Percentiles rank a stretch among this genome's conserved stretches.
phyloP scores from a whole-genome alignment of 768 basidiomycete species.

The Paxillus rubicundulus region DNA sequence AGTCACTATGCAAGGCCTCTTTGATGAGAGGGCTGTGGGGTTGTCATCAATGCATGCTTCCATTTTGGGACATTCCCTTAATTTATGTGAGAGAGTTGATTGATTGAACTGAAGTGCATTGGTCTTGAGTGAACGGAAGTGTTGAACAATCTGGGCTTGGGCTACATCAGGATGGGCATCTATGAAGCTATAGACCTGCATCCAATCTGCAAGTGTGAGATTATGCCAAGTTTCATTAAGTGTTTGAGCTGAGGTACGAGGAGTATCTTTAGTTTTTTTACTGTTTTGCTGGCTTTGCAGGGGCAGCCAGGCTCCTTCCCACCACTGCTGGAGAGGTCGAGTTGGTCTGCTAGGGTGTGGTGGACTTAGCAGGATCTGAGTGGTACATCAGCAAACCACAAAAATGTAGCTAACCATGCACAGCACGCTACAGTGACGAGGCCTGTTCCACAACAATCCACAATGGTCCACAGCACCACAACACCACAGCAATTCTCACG shows the following conservation, averaged over 20 bases:
- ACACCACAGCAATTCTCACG: too few relatives aligned
- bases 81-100: constrained; percentile 1
- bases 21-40: constrained; percentile 28
- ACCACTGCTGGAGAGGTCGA: too few relatives aligned
- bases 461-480: too few relatives aligned
- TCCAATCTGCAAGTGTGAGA: constrained; percentile 7
- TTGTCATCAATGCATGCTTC: constrained; percentile 9
- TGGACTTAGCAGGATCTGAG: too few relatives aligned
- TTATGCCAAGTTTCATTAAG: neutral
- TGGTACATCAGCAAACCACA: too few relatives aligned
- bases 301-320: too few relatives aligned
- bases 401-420: too few relatives aligned
- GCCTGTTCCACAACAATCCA: too few relatives aligned
- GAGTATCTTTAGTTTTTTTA: neutral
- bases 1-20: constrained; percentile 30
- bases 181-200: constrained; percentile 1
- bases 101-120: constrained; percentile 3
- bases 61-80: constrained; percentile 4
- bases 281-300: neutral
- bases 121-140: neutral
- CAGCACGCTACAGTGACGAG: too few relatives aligned
- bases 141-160: constrained; percentile 3
- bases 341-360: too few relatives aligned
- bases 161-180: constrained; percentile 2
- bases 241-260: neutral